A percentile compares a stretch with the other conserved stretches of the same genome.
phyloP scores from a whole-genome alignment of 179 eudicot species.

The Silene noctiflora region DNA sequence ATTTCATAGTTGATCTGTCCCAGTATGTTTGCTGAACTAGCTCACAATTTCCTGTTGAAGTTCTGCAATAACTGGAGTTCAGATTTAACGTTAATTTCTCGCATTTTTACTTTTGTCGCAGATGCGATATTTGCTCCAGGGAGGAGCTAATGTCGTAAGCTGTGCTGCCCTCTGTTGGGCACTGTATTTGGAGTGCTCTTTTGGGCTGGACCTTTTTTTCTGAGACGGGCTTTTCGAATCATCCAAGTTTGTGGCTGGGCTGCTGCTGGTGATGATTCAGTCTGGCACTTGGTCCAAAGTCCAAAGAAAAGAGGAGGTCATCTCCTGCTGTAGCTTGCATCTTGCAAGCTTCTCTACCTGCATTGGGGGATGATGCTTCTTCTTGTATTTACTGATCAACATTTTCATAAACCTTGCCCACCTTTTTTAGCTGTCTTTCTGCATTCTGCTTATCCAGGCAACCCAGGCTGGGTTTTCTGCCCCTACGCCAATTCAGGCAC shows the following conservation, averaged over 20 bases:
- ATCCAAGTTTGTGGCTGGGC: constrained; percentile 58
- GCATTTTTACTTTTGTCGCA: constrained; percentile 71
- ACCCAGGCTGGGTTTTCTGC: constrained; percentile 81
- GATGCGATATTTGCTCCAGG: constrained; percentile 99
- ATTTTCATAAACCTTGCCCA: constrained; percentile 25
- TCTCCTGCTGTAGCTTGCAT: constrained; percentile 82
- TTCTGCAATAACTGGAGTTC: constrained; percentile 47
- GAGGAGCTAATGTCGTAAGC: constrained; percentile 99
- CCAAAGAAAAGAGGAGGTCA: constrained; percentile 65
- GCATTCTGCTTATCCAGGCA: constrained; percentile 52
- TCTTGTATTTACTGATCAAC: constrained; percentile 45
- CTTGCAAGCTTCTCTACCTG: constrained; percentile 57
- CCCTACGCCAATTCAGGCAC: constrained; percentile 99
- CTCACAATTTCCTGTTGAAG: constrained; percentile 29
- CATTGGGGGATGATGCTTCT: constrained; percentile 71
- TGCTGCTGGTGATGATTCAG: constrained; percentile 75
- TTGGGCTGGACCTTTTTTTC: constrained; percentile 52
- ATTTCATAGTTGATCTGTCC: constrained; percentile 22
- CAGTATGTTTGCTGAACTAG: constrained; percentile 31
- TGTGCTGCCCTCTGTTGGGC: constrained; percentile 75
- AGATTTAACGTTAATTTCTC: constrained; percentile 51
- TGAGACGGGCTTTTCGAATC: constrained; percentile 71
- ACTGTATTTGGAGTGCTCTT: constrained; percentile 58
- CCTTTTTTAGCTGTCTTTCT: constrained; percentile 35
- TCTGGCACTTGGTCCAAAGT: constrained; percentile 81